Base-by-base conservation (phyloP, 140 eudicot species). In the Flaveria floridana region DNA sequence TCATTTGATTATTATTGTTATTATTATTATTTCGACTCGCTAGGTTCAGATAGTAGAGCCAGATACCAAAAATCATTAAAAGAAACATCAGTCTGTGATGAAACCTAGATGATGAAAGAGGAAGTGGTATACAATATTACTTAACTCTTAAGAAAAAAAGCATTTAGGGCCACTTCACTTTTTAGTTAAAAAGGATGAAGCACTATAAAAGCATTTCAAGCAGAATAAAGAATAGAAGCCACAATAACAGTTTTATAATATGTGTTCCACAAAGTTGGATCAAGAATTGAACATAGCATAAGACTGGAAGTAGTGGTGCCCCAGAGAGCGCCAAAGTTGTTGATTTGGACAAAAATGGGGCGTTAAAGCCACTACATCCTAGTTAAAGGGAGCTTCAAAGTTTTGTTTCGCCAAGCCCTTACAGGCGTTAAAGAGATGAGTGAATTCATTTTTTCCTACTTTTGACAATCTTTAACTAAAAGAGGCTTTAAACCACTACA, bases 181-280 rank as follows among this genome's bases (percentile, higher is more conserved):
- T 73, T 59, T 44, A 59, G 26, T 16, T 58, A 1, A 21, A 73
- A 57, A 44, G 71, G 18, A 47, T 65, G 39, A 65, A 75, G 72
- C 79, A 64, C 23, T 52, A 76, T 7, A 30, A 19, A 66, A 76
- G 66, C 34, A 62, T 12, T 65, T 65, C 56, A 52, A 65, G 46
- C 57, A 58, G 9, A 58, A 73, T 58, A 61, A 73, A 61, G 70
- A 57, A 5, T 34, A 68, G 18, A 68, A 57, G 55, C 56, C 41
- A 72, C 30, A 72, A 20, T 9, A 57, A 7, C 57, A 56, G 56
- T 34, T 56, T 73, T 39, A 72, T 56, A 34, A 37, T 64, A 65
- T 51, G 56, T 39, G 14, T 65, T 75, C 37, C 2, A 21, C 6
- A 25, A 25, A 62, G 16, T 59, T 74, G 59, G 15, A 58, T 57